These are phyloP conservation scores for Grosmannia clavigera DNA, from an alignment of 2,329 filamentous ascomycete genomes.

Conservation along the genomic window DNA sequence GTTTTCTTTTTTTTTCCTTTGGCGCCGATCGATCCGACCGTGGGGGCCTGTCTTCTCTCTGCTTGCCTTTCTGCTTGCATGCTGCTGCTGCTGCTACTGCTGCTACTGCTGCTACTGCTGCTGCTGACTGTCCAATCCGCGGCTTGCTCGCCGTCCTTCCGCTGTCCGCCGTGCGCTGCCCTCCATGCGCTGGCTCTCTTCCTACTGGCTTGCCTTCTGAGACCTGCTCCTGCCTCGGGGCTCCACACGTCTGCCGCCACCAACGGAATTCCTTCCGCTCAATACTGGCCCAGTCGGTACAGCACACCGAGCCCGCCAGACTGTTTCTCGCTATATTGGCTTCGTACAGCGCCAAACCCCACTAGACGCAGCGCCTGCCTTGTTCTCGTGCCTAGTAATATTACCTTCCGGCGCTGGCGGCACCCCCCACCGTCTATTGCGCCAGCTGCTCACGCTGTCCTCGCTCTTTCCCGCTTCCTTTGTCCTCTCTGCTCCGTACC, in stretches of 20 bases:
- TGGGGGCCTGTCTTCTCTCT: too few relatives aligned
- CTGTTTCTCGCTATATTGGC: background rate
- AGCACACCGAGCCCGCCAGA: background rate
- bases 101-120: too few relatives aligned
- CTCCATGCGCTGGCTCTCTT: background rate
- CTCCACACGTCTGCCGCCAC: background rate
- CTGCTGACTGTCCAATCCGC: background rate
- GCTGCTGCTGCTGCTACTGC: too few relatives aligned
- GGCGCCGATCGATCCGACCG: background rate
- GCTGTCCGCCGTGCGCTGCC: background rate
- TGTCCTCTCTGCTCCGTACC: background rate
- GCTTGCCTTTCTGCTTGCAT: background rate
- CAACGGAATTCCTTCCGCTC: background rate
- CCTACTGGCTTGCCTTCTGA: background rate
- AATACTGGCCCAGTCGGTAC: background rate
- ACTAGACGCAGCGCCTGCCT: background rate
- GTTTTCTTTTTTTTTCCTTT: too few relatives aligned
- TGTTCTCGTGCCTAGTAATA: background rate
- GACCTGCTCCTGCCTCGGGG: background rate
- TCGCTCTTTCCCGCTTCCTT: background rate
- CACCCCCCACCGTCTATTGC: background rate
- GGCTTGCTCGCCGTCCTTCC: background rate
- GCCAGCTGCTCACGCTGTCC: background rate
- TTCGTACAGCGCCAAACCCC: background rate
- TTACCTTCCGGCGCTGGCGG: background rate